Evolutionary conservation across 139 green algal genomes (phyloP).

Genomic region (Chlamydomonas eustigma): DNA sequence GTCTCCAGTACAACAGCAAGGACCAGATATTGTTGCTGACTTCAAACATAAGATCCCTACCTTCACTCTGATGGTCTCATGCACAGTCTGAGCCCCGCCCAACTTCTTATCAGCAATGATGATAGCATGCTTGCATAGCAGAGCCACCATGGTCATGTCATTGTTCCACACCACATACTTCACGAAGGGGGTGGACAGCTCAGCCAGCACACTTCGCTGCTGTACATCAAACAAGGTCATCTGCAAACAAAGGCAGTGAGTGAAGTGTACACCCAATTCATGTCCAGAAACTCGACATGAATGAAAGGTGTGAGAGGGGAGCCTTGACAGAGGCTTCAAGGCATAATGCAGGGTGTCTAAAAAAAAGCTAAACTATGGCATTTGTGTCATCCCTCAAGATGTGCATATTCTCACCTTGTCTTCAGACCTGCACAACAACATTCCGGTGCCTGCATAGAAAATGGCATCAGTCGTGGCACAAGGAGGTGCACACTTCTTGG

Average conservation of each 20-base stretch:
- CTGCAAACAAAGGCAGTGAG: slow-evolving; percentile 22
- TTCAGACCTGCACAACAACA: slow-evolving; percentile 88
- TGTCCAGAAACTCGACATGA: no score
- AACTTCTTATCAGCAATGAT: slow-evolving; percentile 94
- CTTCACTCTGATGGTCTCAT: slow-evolving; percentile 92
- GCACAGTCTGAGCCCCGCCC: slow-evolving; percentile 81
- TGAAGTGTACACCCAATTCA: no score
- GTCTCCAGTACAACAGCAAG: no score
- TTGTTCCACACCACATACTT: slow-evolving; percentile 98
- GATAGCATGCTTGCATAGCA: slow-evolving; percentile 97
- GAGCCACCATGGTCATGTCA: slow-evolving; percentile 90
- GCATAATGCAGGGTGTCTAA: no score
- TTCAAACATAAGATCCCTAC: no score
- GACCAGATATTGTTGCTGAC: no score
- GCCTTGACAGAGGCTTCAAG: no score
- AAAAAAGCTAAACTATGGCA: no score
- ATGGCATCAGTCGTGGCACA: slow-evolving; percentile 78
- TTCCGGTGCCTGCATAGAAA: slow-evolving; percentile 97
- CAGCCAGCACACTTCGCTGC: slow-evolving; percentile 77
- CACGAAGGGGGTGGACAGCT: slow-evolving; percentile 86
- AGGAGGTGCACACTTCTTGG: slow-evolving; percentile 89
- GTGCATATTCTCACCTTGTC: no score
- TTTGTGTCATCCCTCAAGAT: no score
- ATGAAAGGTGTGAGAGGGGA: no score
- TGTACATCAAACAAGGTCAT: slow-evolving; percentile 97